These are phyloP conservation scores for Larix sibirica DNA, from an alignment of 83 land plant species.

Conservation along the genomic window DNA sequence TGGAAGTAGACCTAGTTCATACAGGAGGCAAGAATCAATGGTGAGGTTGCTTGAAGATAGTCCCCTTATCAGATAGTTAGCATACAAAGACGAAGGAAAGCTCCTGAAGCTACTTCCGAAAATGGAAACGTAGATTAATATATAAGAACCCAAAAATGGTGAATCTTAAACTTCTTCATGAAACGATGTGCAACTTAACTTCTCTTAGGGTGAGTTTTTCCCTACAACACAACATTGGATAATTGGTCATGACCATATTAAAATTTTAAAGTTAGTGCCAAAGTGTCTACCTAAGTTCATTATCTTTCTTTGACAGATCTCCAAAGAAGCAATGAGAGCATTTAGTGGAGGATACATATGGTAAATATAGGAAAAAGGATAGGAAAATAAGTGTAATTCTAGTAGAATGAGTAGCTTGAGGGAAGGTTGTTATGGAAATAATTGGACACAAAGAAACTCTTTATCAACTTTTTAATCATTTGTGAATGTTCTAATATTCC, in stretches of 20 bases:
- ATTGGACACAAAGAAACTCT: neutral
- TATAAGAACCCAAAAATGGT: neutral
- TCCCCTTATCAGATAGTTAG: neutral
- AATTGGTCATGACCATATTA: neutral
- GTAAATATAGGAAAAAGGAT: neutral
- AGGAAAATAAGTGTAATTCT: neutral
- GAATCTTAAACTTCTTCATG: neutral
- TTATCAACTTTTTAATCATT: neutral
- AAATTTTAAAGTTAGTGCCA: no score
- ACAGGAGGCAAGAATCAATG: no score
- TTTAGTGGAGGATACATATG: neutral
- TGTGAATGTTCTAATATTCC: neutral
- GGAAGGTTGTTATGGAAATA: neutral
- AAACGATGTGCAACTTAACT: neutral
- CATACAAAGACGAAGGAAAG: neutral
- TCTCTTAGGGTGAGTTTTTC: neutral
- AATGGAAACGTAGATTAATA: neutral
- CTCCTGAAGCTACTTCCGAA: conserved; percentile 1
- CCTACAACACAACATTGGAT: neutral
- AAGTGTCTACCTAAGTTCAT: neutral
- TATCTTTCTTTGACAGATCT: neutral
- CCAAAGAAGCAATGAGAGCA: neutral
- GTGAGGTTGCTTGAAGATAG: no score
- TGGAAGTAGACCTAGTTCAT: no score
- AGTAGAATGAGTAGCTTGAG: neutral